Conservation (phyloP, 768 basidiomycete genomes). For the Pleurotus tuoliensis region DNA sequence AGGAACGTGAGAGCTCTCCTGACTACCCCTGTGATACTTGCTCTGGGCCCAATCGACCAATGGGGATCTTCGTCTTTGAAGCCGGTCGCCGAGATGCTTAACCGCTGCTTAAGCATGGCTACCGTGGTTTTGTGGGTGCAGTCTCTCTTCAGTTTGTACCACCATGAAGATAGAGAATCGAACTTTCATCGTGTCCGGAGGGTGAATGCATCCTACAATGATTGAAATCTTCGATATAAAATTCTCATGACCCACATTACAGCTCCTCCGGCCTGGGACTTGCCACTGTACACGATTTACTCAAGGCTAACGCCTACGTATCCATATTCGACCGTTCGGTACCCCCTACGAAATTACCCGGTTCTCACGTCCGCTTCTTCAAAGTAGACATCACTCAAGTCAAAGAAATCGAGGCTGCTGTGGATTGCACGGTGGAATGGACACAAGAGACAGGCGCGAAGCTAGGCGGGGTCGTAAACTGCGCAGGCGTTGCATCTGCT, state of each 20-base stretch:
- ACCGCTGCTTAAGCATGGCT: background rate
- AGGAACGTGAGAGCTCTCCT: background rate
- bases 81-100: background rate
- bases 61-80: background rate
- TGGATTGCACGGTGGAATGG: conserved; percentile 37
- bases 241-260: background rate
- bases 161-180: conserved; percentile 47
- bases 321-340: conserved; percentile 49
- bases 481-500: conserved; percentile 47
- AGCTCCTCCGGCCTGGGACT: conserved; percentile 59
- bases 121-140: background rate
- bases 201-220: conserved; percentile 29
- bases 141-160: background rate
- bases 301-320: conserved; percentile 38
- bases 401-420: conserved; percentile 32
- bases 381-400: conserved; percentile 38
- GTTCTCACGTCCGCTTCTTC: conserved; percentile 31
- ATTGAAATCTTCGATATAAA: background rate
- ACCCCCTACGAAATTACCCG: conserved; percentile 23
- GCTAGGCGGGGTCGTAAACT: conserved; percentile 59
- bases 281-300: conserved; percentile 44
- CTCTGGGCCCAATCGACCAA: background rate
- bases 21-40: background rate
- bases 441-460: conserved; percentile 33
- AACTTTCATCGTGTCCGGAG: conserved; percentile 56